Base-by-base conservation (phyloP, 2,329 filamentous ascomycete species). In the Penicillium italicum region DNA sequence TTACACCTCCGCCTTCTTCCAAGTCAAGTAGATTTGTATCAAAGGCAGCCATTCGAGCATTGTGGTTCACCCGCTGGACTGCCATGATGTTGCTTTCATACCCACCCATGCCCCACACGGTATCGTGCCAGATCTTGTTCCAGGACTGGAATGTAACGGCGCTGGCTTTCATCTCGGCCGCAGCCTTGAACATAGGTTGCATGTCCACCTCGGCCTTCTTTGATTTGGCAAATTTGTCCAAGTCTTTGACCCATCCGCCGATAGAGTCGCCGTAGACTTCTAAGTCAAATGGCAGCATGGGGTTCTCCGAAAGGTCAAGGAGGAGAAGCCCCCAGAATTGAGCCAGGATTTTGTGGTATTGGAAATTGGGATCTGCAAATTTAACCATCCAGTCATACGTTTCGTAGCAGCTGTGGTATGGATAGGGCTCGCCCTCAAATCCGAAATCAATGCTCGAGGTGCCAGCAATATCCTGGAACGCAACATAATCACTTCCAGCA, bases 391-490 rank as follows among this genome's bases (percentile, higher is more conserved):
- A 93, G 42, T 91, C 87, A 65, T 89, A 92, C 51, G 86, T 95
- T 69, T 97, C 93, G 74, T 96, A 95, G 74, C 89, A 94, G 57
- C 88, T 92, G 72, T 91, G 87, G 49, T 87, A 85, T 0, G 92
- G 90, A 65, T 82, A 88, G 11, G 77, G 73, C 8, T 82, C 77
- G 42, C 88, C 89, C 36, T 77, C 74, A 68, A 99, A 97, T 28
- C 84, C 82, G 62, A 99, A 84, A 70, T 97, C 91, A 53, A 99
- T 79, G 11, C 89, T 92, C 42, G 91, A 93, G 8, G 86, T 91
- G 50, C 94, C 94, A 0, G 90, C 91, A 48, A 97, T 89, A 69
- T 93, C 85, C 73, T 96, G 93, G 72, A 97, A 99, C 2, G 91
- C 85, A 3, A 91, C 88, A 66, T 90, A 94, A 73, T 97, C 94